These are phyloP conservation scores for Cladophialophora bantiana DNA, from an alignment of 2,329 filamentous ascomycete genomes.

Conservation along the genomic window DNA sequence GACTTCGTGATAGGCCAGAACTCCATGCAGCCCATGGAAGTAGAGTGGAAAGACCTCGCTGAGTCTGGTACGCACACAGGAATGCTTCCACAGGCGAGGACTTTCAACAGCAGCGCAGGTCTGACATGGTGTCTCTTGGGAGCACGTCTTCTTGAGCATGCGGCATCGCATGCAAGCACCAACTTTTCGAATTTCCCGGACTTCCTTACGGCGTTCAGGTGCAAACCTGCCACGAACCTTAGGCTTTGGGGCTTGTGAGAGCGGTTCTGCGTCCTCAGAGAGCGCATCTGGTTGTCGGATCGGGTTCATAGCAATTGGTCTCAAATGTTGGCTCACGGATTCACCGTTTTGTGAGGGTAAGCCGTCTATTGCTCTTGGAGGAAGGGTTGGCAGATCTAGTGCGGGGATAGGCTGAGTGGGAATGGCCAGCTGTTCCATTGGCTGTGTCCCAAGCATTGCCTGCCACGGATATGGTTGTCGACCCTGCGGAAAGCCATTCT, in stretches of 20 bases:
- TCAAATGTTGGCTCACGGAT: slow-evolving; percentile 44
- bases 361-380: slow-evolving; percentile 36
- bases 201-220: slow-evolving; percentile 63
- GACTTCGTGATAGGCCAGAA: slow-evolving; percentile 54
- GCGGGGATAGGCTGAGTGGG: background rate
- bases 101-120: slow-evolving; percentile 67
- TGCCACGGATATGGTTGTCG: slow-evolving; percentile 1
- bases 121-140: slow-evolving; percentile 65
- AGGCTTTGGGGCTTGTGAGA: slow-evolving; percentile 52
- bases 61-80: slow-evolving; percentile 65
- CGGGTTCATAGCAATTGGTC: slow-evolving; percentile 54
- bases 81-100: slow-evolving; percentile 67
- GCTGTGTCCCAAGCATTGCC: slow-evolving; percentile 16
- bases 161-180: slow-evolving; percentile 69
- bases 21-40: slow-evolving; percentile 60
- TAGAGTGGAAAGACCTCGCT: slow-evolving; percentile 66
- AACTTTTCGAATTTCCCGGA: slow-evolving; percentile 65
- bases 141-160: slow-evolving; percentile 71
- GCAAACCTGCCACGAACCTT: slow-evolving; percentile 64
- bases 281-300: slow-evolving; percentile 42
- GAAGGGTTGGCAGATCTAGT: background rate
- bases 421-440: background rate
- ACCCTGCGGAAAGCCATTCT: background rate
- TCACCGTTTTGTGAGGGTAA: slow-evolving; percentile 42
- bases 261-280: slow-evolving; percentile 46